phyloP scores from a whole-genome alignment of 306 rosid species.

The Cicer pinnatifidum region DNA sequence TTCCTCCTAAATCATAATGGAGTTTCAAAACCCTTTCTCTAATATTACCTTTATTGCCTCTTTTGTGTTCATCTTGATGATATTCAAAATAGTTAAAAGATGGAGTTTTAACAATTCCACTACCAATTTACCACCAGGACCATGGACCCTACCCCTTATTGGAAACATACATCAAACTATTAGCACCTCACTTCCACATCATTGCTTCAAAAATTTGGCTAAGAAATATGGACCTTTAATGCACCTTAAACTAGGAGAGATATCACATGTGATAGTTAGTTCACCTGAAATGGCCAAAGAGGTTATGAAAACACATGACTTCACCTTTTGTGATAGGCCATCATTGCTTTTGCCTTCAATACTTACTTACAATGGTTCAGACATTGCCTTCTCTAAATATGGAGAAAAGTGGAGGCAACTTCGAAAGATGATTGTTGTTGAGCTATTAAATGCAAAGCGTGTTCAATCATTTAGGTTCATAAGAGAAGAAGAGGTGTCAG shows the following conservation, averaged over 20 bases:
- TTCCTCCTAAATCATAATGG: conserved; percentile 20
- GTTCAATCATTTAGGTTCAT: conserved; percentile 41
- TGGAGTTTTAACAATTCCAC: neutral
- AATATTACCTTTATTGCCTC: neutral
- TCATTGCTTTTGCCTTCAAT: too few species aligned
- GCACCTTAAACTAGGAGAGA: conserved; percentile 43
- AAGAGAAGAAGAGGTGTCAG: conserved; percentile 44
- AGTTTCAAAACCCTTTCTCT: neutral
- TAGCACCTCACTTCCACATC: neutral
- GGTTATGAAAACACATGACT: conserved; percentile 32
- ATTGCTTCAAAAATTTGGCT: neutral
- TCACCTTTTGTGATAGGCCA: conserved; percentile 32
- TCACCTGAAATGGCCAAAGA: conserved; percentile 34
- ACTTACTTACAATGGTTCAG: neutral
- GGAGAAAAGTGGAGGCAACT: conserved; percentile 44
- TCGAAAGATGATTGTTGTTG: conserved; percentile 43
- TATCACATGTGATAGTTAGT: conserved; percentile 24
- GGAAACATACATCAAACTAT: conserved; percentile 30
- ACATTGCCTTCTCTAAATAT: conserved; percentile 3
- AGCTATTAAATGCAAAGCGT: conserved; percentile 43
- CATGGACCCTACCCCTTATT: conserved; percentile 37
- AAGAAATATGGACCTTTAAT: conserved; percentile 34
- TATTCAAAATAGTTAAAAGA: conserved; percentile 1
- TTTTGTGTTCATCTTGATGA: neutral
- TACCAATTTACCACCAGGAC: conserved; percentile 40